These are phyloP conservation scores for Sarocladium strictum DNA, from an alignment of 2,329 filamentous ascomycete genomes.

Conservation along the genomic window DNA sequence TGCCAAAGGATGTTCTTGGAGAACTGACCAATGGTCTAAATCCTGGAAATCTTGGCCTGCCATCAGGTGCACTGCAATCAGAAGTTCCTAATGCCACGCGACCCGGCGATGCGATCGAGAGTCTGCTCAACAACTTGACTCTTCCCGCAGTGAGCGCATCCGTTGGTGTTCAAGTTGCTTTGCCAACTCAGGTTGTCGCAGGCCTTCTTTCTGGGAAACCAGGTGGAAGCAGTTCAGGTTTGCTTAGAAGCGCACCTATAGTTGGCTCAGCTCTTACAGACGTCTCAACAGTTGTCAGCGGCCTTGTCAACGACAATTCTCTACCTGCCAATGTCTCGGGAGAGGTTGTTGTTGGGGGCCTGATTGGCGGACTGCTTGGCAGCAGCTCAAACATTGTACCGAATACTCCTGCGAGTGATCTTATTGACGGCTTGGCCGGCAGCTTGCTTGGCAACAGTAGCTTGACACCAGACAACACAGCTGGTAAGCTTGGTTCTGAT, in stretches of 20 bases:
- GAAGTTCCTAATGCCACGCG: background rate
- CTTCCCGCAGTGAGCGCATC: background rate
- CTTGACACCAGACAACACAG: background rate
- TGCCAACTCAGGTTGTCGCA: background rate
- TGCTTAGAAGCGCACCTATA: background rate
- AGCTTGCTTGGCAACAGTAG: background rate
- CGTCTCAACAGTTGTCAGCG: background rate
- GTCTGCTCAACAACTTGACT: background rate
- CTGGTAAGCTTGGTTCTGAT: background rate
- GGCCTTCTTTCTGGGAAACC: background rate
- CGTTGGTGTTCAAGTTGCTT: background rate
- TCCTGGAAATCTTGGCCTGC: background rate
- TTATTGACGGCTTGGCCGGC: background rate
- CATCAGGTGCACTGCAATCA: background rate
- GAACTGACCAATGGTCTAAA: background rate
- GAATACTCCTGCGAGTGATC: background rate
- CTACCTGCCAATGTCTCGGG: background rate
- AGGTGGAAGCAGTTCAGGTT: background rate
- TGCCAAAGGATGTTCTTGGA: background rate
- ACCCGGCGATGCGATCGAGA: background rate
- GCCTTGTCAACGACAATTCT: background rate
- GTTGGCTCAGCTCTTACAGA: background rate
- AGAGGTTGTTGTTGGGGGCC: background rate
- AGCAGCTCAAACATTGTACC: background rate
- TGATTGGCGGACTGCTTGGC: background rate